Base-by-base conservation (phyloP, 1,284 basidiomycete species). In the Melampsora larici-populina region DNA sequence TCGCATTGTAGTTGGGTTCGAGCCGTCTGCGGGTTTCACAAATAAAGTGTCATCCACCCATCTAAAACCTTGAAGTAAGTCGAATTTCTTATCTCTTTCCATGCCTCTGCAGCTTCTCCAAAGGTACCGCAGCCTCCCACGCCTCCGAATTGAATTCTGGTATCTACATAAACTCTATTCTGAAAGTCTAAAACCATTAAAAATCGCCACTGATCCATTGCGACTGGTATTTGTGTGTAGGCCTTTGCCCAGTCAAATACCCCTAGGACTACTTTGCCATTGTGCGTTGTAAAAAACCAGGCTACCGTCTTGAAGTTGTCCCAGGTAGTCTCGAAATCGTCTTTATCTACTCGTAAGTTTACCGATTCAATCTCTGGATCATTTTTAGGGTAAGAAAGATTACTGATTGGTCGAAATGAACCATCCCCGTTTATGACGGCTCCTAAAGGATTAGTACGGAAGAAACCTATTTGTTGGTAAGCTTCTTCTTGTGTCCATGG, bases 351-450 rank as follows among this genome's bases (percentile, higher is more conserved):
- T n/a, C n/a, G n/a, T n/a, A 43, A 69, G 13, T 69, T 69, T 1
- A 69, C 46, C 24, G 67, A 69, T n/a, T 8, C 33, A 18, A 51
- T 48, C 29, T 11, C 2, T 48, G 46, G 67, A 18, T 69, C 29
- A 31, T 69, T 48, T 49, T 43, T 46, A 1, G 67, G 67, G 18
- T n/a, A 69, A 6, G 67, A 69, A 1, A 69, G 40, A 29, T 69
- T 49, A 31, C 46, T 69, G 13, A 69, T 69, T 1, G 67, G 67
- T 48, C 67, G 8, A n/a, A 69, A 29, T 46, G 67, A 29, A 21
- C 67, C 67, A 48, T 69, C 67, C 7, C 67, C 43, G 26, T 69
- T 69, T n/a, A n/a, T n/a, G n/a, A n/a, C n/a, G n/a, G n/a, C n/a
- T n/a, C n/a, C n/a, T n/a, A n/a, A n/a, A n/a, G n/a, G n/a, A n/a